These are phyloP conservation scores for Populus ilicifolia DNA, from an alignment of 345 rosid genomes.

Conservation along the genomic window DNA sequence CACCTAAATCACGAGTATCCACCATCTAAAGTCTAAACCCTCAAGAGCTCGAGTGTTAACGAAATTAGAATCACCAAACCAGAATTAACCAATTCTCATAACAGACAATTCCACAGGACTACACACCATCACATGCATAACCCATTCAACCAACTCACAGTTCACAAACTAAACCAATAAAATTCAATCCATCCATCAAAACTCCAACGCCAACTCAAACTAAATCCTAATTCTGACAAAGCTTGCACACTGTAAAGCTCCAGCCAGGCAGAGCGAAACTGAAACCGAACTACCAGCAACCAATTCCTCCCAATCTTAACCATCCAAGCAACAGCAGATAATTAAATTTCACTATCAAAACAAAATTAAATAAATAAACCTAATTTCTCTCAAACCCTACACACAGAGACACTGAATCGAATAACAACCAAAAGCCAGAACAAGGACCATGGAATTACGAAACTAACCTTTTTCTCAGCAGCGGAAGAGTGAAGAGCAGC, in stretches of 20 bases:
- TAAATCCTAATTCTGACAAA: not conserved
- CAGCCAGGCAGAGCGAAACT: not conserved
- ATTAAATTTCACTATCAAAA: not conserved
- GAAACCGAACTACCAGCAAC: not conserved
- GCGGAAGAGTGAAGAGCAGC: slow-evolving; percentile 41
- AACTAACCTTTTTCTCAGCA: slow-evolving; percentile 60
- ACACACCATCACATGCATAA: not conserved
- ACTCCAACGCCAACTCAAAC: not conserved
- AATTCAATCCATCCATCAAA: not conserved
- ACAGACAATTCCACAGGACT: not conserved
- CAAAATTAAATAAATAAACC: not conserved
- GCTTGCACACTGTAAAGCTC: not conserved
- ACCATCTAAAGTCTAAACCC: not conserved
- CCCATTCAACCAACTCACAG: not conserved
- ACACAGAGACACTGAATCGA: not conserved
- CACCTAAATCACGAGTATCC: not conserved
- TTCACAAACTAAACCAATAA: not conserved
- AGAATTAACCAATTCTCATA: not conserved
- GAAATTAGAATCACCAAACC: not conserved
- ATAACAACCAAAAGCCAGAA: not conserved
- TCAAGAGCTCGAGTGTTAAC: not conserved
- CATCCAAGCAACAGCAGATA: not conserved
- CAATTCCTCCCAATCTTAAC: not conserved
- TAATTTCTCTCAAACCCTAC: not conserved
- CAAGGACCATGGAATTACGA: not conserved